Conservation (phyloP, 176 grass and related monocot genomes). For the Eremochloa ophiuroides region DNA sequence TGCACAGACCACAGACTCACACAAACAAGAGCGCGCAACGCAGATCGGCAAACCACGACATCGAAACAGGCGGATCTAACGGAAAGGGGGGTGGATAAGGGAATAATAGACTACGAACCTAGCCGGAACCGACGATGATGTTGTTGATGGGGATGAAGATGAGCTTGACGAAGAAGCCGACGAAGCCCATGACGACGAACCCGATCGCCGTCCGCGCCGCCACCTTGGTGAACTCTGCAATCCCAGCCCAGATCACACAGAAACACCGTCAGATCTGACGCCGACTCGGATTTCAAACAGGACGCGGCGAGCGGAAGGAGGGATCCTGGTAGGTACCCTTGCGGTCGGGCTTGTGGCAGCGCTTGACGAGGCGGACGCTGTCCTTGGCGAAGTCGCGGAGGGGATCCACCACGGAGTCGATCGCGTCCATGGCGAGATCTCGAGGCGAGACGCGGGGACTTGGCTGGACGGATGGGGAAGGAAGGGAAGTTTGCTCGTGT, state of each 20-base stretch:
- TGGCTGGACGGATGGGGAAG: background rate
- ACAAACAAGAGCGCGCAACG: background rate
- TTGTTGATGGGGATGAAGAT: conserved; percentile 94
- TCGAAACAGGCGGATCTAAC: background rate
- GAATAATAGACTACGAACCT: conserved; percentile 30
- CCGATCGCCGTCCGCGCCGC: conserved; percentile 68
- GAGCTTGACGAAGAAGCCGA: conserved; percentile 79
- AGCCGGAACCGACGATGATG: conserved; percentile 83
- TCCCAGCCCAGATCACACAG: background rate
- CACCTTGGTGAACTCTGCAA: conserved; percentile 90
- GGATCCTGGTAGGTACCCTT: conserved; percentile 35
- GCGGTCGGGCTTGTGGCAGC: conserved; percentile 98
- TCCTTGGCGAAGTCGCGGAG: conserved; percentile 96
- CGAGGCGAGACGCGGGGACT: background rate
- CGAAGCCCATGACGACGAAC: conserved; percentile 84
- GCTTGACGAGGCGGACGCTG: conserved; percentile 96
- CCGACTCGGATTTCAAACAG: background rate
- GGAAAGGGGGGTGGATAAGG: background rate
- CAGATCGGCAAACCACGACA: background rate
- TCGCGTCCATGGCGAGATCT: conserved; percentile 67
- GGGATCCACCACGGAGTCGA: conserved; percentile 87
- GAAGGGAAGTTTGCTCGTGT: background rate
- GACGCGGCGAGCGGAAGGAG: background rate
- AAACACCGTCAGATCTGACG: conserved; percentile 17
- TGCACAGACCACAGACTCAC: background rate